Evolutionary conservation across 805 yeast species (phyloP).

Genomic region (Spathaspora passalidarum): DNA sequence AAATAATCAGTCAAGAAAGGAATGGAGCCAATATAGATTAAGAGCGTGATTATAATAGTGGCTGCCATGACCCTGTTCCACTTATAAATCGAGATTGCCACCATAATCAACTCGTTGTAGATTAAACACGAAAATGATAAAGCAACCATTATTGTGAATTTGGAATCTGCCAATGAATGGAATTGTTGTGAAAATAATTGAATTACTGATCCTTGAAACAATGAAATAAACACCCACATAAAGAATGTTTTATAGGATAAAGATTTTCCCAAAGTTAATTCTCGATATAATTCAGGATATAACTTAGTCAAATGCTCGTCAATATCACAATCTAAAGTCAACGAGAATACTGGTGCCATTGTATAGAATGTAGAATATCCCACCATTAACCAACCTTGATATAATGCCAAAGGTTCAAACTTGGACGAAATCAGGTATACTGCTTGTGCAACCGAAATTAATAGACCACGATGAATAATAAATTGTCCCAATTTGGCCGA

Average conservation of each 20-base stretch:
- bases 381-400: slow-evolving; percentile 97
- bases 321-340: slow-evolving; percentile 88
- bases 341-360: slow-evolving; percentile 95
- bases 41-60: slow-evolving; percentile 67
- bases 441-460: slow-evolving; percentile 93
- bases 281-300: slow-evolving; percentile 94
- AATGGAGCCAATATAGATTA: slow-evolving; percentile 65
- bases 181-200: slow-evolving; percentile 80
- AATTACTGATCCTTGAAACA: slow-evolving; percentile 87
- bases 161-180: slow-evolving; percentile 52
- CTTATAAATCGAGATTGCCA: slow-evolving; percentile 85
- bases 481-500: slow-evolving; percentile 94
- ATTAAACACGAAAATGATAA: slow-evolving; percentile 77
- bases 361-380: slow-evolving; percentile 97
- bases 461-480: slow-evolving; percentile 92
- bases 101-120: slow-evolving; percentile 88
- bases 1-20: slow-evolving; percentile 90
- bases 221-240: slow-evolving; percentile 83
- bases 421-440: slow-evolving; percentile 81
- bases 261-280: slow-evolving; percentile 83
- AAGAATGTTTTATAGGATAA: slow-evolving; percentile 84
- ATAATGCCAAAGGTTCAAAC: slow-evolving; percentile 91
- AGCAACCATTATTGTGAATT: slow-evolving; percentile 77
- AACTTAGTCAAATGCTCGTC: slow-evolving; percentile 83
- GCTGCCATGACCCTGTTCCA: slow-evolving; percentile 81